Evolutionary conservation across 2,329 filamentous ascomycete genomes (phyloP), one percentile per base, ranked within the genome.

Genomic region (Fusarium sp.): DNA sequence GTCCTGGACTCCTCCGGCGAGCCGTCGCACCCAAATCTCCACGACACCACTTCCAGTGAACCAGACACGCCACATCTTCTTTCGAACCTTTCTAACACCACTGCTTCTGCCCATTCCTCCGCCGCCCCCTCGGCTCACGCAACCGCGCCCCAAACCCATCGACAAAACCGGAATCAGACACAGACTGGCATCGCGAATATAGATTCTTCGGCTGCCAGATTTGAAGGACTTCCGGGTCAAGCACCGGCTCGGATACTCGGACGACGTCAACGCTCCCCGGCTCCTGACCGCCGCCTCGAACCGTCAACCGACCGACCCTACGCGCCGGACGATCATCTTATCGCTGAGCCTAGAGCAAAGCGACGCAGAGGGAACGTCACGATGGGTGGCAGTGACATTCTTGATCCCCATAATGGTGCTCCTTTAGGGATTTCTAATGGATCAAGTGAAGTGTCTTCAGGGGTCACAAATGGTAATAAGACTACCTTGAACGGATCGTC

Each of bases 331-430:
- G 74, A 61, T 58, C 49, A 68, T 27, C 50, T 33, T 54, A 61
- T 41, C 44, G 29, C 42, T 44, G 67, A 73, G 53, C 76, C 72
- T 54, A 77, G 79, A 53, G 77, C 81, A 54, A 84, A 85, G 76
- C 83, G 84, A 77, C 91, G 91, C 84, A 89, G 91, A 81, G 87
- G 87, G 81, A 82, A 83, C 72, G 78, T 82, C 80, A 93, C 93
- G 91, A 87, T 89, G 83, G 84, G 87, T 71, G 88, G 91, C 81
- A 85, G 84, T 70, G 87, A 88, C 65, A 80, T 80, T 57, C 74
- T 78, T 74, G 83, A 80, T 73, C 83, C 86, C 65, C 85, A 88
- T 36, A 92, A 92, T 79, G 90, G 90, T 64, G 86, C 87, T 63
- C 78, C 82, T 54, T 65, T 75, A 22, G 76, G 79, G 53, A 76